Conservation (phyloP, 768 basidiomycete species). For the Lactifluus subvellereus region DNA sequence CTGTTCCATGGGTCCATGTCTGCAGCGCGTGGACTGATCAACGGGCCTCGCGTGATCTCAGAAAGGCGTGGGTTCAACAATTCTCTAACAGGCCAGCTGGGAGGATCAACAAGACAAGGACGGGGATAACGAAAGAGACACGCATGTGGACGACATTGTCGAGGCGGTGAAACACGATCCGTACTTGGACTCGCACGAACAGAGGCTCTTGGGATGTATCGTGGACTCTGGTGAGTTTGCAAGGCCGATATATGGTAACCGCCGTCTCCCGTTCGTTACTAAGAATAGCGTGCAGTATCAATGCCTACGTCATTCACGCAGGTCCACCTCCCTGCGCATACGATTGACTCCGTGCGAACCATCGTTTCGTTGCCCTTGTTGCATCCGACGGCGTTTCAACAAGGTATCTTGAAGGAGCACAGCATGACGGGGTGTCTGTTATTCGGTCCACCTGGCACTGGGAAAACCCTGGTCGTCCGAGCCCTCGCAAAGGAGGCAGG, state of each 20-base stretch:
- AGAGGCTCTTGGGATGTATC: constrained; percentile 74
- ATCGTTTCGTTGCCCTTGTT: constrained; percentile 86
- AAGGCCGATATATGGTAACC: background rate
- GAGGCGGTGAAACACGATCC: constrained; percentile 70
- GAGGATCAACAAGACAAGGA: constrained; percentile 36
- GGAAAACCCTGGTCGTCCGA: constrained; percentile 84
- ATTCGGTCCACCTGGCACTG: constrained; percentile 91
- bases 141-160: constrained; percentile 59
- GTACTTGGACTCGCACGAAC: constrained; percentile 76
- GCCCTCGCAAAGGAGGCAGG: constrained; percentile 92
- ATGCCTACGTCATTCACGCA: constrained; percentile 82
- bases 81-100: constrained; percentile 45
- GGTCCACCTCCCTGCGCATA: constrained; percentile 82
- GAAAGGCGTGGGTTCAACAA: constrained; percentile 64
- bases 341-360: constrained; percentile 87
- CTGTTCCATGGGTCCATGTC: constrained; percentile 57
- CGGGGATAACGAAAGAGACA: constrained; percentile 26
- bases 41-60: constrained; percentile 32
- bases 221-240: constrained; percentile 60
- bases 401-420: constrained; percentile 87
- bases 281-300: constrained; percentile 40
- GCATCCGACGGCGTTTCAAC: constrained; percentile 80
- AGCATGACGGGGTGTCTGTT: constrained; percentile 86
- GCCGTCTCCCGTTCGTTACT: constrained; percentile 11
- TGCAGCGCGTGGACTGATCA: constrained; percentile 18